These are phyloP conservation scores for Halteria grandinella DNA, from an alignment of 73 alveolate species.

Conservation along the genomic window DNA sequence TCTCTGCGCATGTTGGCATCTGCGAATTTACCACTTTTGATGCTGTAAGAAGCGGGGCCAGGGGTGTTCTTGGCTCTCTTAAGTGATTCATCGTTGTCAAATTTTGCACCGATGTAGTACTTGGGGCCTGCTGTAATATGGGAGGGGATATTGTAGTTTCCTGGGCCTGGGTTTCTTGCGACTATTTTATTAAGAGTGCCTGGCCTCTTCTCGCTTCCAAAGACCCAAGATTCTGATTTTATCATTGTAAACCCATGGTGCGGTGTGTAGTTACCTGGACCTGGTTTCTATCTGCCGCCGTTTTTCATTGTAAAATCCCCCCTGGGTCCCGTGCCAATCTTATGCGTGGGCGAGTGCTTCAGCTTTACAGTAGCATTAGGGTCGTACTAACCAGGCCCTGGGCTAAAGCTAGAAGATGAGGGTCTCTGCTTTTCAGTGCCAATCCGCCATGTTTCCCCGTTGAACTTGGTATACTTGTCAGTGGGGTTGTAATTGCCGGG, in stretches of 20 bases:
- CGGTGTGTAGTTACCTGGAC: constrained; percentile 22
- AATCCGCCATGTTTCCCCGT: constrained; percentile 10
- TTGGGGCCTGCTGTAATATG: constrained; percentile 50
- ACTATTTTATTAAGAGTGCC: not conserved
- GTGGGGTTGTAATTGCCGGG: constrained; percentile 48
- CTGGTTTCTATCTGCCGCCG: constrained; percentile 15
- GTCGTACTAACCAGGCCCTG: constrained; percentile 30
- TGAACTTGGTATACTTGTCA: not conserved
- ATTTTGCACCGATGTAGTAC: constrained; percentile 45
- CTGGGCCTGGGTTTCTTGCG: constrained; percentile 42
- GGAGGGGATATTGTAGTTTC: constrained; percentile 34
- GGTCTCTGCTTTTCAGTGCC: constrained; percentile 28
- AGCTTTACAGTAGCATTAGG: not conserved
- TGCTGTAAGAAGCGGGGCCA: constrained; percentile 27
- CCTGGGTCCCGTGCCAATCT: constrained; percentile 35
- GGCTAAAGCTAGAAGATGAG: too few species aligned
- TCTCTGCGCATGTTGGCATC: not conserved
- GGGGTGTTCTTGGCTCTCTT: not conserved
- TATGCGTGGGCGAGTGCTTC: not conserved
- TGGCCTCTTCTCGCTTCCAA: constrained; percentile 46
- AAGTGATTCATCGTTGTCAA: not conserved
- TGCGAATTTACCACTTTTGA: not conserved
- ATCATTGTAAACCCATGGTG: not conserved
- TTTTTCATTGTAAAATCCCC: not conserved
- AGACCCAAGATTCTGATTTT: constrained; percentile 39